phyloP scores from a whole-genome alignment of 768 basidiomycete species.

The Suillus hirtellus region DNA sequence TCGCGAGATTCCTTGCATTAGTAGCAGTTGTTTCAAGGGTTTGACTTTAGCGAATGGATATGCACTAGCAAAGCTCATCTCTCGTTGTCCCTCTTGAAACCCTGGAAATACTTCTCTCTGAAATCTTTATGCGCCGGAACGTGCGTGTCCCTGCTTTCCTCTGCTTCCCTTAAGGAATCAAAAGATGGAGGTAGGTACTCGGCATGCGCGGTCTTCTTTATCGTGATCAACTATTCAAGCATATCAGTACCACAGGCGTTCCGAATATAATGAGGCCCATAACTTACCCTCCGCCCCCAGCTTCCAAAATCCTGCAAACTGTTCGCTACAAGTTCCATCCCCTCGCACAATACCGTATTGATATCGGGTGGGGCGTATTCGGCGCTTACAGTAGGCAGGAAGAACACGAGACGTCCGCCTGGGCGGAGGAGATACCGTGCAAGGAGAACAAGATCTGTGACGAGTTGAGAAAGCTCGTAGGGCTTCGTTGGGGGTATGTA shows the following conservation, averaged over 20 bases:
- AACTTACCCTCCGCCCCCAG: conserved; percentile 87
- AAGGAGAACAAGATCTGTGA: conserved; percentile 76
- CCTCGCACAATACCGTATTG: conserved; percentile 72
- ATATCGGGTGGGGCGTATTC: conserved; percentile 90
- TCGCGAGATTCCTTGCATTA: neutral
- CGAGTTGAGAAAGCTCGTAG: conserved; percentile 87
- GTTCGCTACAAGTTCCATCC: conserved; percentile 87
- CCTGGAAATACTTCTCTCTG: conserved; percentile 82
- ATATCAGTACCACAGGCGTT: conserved; percentile 8
- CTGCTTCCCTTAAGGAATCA: conserved; percentile 26
- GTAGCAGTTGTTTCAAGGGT: neutral
- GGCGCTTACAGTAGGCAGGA: conserved; percentile 89
- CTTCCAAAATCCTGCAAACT: conserved; percentile 92
- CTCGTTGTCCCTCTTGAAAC: conserved; percentile 56
- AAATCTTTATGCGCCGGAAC: conserved; percentile 89
- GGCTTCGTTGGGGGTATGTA: conserved; percentile 91
- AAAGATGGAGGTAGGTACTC: conserved; percentile 58
- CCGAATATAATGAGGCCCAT: conserved; percentile 4
- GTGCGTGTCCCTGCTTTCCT: conserved; percentile 31
- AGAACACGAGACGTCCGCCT: conserved; percentile 89
- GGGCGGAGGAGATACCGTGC: conserved; percentile 85
- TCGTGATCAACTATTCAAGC: conserved; percentile 80
- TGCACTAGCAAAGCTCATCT: conserved; percentile 7
- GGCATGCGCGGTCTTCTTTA: conserved; percentile 62
- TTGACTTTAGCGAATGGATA: conserved; percentile 6